phyloP scores from a whole-genome alignment of 106 monocot genomes.

The Acanthochlamys bracteata region DNA sequence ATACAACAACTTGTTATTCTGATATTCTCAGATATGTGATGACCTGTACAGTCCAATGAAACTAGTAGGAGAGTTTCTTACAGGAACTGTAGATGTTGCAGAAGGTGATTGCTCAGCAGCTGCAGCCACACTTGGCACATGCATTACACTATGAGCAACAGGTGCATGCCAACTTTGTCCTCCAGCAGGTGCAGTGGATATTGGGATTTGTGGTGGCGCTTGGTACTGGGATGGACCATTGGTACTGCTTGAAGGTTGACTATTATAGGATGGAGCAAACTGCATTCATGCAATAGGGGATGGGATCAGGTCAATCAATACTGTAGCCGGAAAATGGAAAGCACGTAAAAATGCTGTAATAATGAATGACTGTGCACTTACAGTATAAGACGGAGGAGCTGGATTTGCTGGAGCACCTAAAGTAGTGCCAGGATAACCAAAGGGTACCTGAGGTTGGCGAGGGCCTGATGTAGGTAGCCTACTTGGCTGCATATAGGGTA shows the following conservation, averaged over 20 bases:
- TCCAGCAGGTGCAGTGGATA: constrained; percentile 24
- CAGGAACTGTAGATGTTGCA: constrained; percentile 17
- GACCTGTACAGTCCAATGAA: neutral
- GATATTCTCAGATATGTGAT: neutral
- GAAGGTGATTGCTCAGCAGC: constrained; percentile 25
- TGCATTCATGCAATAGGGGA: constrained; percentile 13
- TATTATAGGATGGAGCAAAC: constrained; percentile 69
- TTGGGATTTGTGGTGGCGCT: constrained; percentile 30
- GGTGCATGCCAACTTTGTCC: constrained; percentile 53
- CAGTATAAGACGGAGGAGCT: constrained; percentile 72
- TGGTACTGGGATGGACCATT: constrained; percentile 44
- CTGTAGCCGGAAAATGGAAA: neutral
- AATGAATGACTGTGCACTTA: constrained; percentile 16
- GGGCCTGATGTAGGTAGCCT: constrained; percentile 34
- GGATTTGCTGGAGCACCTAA: constrained; percentile 39
- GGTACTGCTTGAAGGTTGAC: constrained; percentile 33
- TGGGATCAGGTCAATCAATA: neutral
- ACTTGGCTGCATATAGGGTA: constrained; percentile 47
- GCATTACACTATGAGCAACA: constrained; percentile 31
- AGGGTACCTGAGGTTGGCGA: constrained; percentile 33
- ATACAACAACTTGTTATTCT: neutral
- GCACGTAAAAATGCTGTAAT: neutral
- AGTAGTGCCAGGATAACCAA: constrained; percentile 24
- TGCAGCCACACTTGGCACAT: constrained; percentile 29
- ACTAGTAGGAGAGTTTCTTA: constrained; percentile 26